Evolutionary conservation across 352 stramenopile species (phyloP).

Genomic region (Globisporangium iwayamae): DNA sequence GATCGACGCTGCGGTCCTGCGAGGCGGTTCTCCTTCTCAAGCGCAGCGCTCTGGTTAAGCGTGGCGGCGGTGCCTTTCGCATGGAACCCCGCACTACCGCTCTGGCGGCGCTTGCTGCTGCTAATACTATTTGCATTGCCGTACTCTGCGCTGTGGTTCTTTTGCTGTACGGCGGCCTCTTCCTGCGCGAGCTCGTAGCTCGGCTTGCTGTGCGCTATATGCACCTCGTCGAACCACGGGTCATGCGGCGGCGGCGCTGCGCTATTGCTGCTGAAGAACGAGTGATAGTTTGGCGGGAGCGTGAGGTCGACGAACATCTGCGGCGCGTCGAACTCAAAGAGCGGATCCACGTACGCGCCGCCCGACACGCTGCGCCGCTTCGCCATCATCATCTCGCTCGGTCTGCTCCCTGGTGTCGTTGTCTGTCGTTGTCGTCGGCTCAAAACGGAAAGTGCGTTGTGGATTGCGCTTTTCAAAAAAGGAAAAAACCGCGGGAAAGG

Average conservation of each 20-base stretch:
- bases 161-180: conserved; percentile 19
- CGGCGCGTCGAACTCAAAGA: conserved; percentile 78
- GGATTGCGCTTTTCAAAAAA: background rate
- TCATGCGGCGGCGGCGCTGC: conserved; percentile 35
- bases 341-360: conserved; percentile 31
- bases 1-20: conserved; percentile 8
- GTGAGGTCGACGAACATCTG: conserved; percentile 54
- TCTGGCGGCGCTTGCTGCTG: conserved; percentile 3
- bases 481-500: background rate
- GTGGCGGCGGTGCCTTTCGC: background rate
- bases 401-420: background rate
- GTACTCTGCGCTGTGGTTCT: conserved; percentile 10
- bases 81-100: background rate
- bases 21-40: conserved; percentile 38
- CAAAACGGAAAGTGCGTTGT: background rate
- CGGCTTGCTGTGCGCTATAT: conserved; percentile 50
- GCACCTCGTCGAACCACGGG: conserved; percentile 61
- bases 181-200: conserved; percentile 48
- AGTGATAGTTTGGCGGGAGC: conserved; percentile 17
- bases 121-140: background rate
- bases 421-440: background rate
- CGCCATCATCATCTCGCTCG: background rate
- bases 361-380: conserved; percentile 14
- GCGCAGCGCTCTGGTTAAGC: conserved; percentile 10
- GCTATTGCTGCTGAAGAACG: background rate